Evolutionary conservation across 139 green algal species (phyloP).

Genomic region (Chlamydomonas urium): DNA sequence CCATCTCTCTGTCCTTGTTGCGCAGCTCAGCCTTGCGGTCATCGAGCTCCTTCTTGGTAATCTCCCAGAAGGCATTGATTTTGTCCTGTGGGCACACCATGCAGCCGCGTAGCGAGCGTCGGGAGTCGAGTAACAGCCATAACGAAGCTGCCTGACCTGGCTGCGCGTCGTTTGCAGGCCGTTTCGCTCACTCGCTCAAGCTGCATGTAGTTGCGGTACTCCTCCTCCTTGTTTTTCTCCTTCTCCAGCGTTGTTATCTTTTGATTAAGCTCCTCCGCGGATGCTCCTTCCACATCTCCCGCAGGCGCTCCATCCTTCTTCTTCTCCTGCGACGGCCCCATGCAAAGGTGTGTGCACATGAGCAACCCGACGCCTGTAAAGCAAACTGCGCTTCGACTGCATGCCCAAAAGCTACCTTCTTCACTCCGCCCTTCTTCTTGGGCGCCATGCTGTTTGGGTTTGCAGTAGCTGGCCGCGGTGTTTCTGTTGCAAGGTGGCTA

Average conservation of each 20-base stretch:
- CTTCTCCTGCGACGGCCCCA: constrained; percentile 43
- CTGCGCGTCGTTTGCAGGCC: too few species aligned
- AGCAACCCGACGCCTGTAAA: not conserved
- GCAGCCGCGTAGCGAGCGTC: too few species aligned
- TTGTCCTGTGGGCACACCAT: constrained; percentile 81
- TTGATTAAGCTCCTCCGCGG: constrained; percentile 71
- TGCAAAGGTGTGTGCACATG: not conserved
- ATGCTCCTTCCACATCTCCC: constrained; percentile 59
- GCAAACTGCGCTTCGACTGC: not conserved
- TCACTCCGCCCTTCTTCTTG: constrained; percentile 35
- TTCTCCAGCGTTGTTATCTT: constrained; percentile 75
- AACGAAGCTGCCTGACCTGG: too few species aligned
- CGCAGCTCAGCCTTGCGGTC: constrained; percentile 72
- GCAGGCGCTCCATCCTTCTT: constrained; percentile 50
- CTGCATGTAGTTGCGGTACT: constrained; percentile 90
- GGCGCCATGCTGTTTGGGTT: constrained; percentile 26
- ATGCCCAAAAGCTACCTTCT: constrained; percentile 34
- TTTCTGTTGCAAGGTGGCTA: too few species aligned
- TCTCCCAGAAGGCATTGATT: constrained; percentile 90
- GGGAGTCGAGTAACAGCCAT: too few species aligned
- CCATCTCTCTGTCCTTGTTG: constrained; percentile 84
- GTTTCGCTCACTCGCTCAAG: constrained; percentile 80
- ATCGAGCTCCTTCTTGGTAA: constrained; percentile 86
- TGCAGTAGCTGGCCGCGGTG: too few species aligned
- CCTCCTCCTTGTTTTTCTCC: constrained; percentile 84